Conservation (phyloP, 768 basidiomycete species). For the Lepiota subincarnata region DNA sequence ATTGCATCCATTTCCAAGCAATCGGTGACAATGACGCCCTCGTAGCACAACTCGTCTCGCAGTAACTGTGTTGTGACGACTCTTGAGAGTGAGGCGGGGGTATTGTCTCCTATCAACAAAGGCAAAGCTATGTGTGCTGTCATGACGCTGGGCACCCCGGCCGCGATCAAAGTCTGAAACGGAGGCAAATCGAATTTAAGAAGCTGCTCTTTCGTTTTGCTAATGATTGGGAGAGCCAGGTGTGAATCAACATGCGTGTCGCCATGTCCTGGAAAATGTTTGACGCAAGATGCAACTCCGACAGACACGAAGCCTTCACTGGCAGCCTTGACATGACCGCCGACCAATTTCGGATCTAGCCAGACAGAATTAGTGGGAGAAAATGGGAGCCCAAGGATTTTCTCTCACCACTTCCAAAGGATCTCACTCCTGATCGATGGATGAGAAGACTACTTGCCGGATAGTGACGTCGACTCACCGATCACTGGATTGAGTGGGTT, state of each 20-base stretch:
- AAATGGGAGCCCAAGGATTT: neutral
- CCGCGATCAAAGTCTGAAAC: slow-evolving; percentile 43
- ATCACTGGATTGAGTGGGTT: slow-evolving; percentile 69
- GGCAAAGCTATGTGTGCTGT: slow-evolving; percentile 73
- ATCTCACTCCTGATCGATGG: slow-evolving; percentile 50
- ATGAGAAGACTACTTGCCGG: slow-evolving; percentile 1
- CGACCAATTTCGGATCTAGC: slow-evolving; percentile 54
- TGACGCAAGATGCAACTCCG: slow-evolving; percentile 57
- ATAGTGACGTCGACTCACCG: slow-evolving; percentile 32
- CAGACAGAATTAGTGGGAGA: neutral
- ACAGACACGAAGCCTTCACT: slow-evolving; percentile 42
- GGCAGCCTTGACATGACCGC: slow-evolving; percentile 43
- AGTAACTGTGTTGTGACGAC: slow-evolving; percentile 50
- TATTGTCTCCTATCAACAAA: slow-evolving; percentile 45
- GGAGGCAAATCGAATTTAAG: slow-evolving; percentile 51
- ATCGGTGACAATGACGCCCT: slow-evolving; percentile 66
- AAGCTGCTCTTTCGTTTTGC: slow-evolving; percentile 42
- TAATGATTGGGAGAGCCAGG: slow-evolving; percentile 57
- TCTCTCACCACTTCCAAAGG: slow-evolving; percentile 59
- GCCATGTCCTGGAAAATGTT: slow-evolving; percentile 75
- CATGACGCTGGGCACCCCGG: slow-evolving; percentile 56
- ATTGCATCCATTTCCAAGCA: slow-evolving; percentile 78
- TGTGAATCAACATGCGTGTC: slow-evolving; percentile 73
- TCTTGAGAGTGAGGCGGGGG: slow-evolving; percentile 56
- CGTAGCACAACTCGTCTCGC: slow-evolving; percentile 45